Percentiles rank a stretch among this genome's conserved stretches.
phyloP scores from a whole-genome alignment of 805 yeast species.

The Yarrowia sp. region DNA sequence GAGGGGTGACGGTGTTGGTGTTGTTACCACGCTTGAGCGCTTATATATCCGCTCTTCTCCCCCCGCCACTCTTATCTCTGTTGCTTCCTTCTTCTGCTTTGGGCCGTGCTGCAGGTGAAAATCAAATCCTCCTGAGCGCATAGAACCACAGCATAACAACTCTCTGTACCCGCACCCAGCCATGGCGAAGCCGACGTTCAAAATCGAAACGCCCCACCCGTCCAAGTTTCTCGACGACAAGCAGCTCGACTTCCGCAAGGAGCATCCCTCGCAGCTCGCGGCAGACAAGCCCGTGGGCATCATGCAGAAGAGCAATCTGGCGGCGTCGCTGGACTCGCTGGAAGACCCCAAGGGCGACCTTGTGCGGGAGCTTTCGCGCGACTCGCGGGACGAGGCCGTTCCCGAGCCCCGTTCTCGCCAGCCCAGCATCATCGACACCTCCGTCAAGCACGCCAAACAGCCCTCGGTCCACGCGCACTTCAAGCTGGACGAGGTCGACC shows the following conservation, averaged over 20 bases:
- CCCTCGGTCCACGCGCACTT: slow-evolving; percentile 25
- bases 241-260: slow-evolving; percentile 2
- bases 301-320: slow-evolving; percentile 22
- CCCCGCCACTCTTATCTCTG: neutral
- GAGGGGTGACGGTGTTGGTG: too few species aligned
- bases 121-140: slow-evolving; percentile 18
- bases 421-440: slow-evolving; percentile 11
- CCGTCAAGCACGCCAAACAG: slow-evolving; percentile 14
- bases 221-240: slow-evolving; percentile 24
- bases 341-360: neutral
- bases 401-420: slow-evolving; percentile 18
- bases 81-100: too few species aligned
- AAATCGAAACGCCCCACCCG: slow-evolving; percentile 27
- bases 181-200: slow-evolving; percentile 27
- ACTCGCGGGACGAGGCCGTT: neutral
- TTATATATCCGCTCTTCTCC: neutral
- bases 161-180: neutral
- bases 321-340: slow-evolving; percentile 11
- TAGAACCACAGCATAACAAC: neutral
- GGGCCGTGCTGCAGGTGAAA: slow-evolving; percentile 19
- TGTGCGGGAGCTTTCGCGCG: neutral
- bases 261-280: slow-evolving; percentile 15
- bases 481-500: slow-evolving; percentile 24
- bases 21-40: too few species aligned
- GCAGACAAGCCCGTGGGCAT: slow-evolving; percentile 9